These are phyloP conservation scores for Lophiotrema nucula DNA, from an alignment of 495 filamentous ascomycete species.

Conservation along the genomic window DNA sequence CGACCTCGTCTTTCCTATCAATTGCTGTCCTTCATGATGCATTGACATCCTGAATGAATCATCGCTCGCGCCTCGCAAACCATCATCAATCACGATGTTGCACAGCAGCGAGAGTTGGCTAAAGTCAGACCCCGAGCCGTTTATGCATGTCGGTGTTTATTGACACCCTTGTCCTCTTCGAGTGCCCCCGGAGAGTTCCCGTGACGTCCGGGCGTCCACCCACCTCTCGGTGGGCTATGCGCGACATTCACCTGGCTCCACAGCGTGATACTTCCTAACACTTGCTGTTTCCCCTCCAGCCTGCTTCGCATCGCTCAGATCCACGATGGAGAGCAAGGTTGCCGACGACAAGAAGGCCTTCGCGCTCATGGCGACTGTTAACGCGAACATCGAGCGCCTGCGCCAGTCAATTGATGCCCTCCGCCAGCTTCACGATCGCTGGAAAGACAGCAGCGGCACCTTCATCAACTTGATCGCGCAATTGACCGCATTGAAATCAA, in stretches of 20 bases:
- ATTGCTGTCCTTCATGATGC: too few species aligned
- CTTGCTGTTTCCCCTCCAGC: background rate
- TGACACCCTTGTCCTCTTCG: slow-evolving; percentile 1
- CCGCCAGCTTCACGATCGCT: slow-evolving; percentile 30
- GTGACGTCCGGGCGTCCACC: background rate
- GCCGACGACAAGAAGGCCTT: slow-evolving; percentile 21
- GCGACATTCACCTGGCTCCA: slow-evolving; percentile 8
- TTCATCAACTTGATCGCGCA: slow-evolving; percentile 33
- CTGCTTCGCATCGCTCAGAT: background rate
- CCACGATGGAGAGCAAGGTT: slow-evolving; percentile 8
- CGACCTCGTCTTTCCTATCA: too few species aligned
- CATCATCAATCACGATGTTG: too few species aligned
- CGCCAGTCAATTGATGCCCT: slow-evolving; percentile 25
- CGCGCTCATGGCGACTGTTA: slow-evolving; percentile 15
- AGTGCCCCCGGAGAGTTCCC: background rate
- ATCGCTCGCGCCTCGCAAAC: too few species aligned
- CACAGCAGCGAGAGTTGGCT: too few species aligned
- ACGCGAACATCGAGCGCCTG: slow-evolving; percentile 18
- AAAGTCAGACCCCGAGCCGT: background rate
- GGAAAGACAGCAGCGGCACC: slow-evolving; percentile 23
- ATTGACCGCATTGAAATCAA: slow-evolving; percentile 26
- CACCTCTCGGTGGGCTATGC: slow-evolving; percentile 1
- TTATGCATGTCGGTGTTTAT: slow-evolving; percentile 10
- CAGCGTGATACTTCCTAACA: background rate
- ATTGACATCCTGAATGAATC: too few species aligned